Conservation (phyloP, 805 yeast species). For the Candida ovalis region DNA sequence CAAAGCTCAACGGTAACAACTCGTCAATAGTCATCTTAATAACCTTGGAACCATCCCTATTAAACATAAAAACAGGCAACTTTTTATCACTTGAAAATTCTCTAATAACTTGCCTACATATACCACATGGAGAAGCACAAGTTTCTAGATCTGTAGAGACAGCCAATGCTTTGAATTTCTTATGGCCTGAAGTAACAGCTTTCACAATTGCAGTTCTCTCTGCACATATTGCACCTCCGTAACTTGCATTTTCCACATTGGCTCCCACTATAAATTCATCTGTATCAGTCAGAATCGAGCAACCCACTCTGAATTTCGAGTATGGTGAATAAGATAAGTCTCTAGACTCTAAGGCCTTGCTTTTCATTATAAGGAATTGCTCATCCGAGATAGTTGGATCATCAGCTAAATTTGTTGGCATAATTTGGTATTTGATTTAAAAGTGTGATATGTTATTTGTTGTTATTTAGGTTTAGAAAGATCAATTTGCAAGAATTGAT, state of each 20-base stretch:
- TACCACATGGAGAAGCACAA: slow-evolving; percentile 86
- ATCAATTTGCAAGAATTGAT: background rate
- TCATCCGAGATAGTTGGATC: slow-evolving; percentile 8
- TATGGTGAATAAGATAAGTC: slow-evolving; percentile 63
- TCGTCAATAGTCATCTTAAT: slow-evolving; percentile 51
- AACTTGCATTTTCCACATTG: slow-evolving; percentile 90
- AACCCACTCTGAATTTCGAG: slow-evolving; percentile 81
- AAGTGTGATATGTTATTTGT: too few relatives aligned
- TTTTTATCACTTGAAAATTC: slow-evolving; percentile 57
- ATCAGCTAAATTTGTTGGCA: background rate
- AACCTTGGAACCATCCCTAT: slow-evolving; percentile 44
- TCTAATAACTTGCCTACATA: slow-evolving; percentile 85
- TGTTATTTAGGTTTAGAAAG: background rate
- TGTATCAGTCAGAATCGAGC: slow-evolving; percentile 53
- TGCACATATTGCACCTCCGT: slow-evolving; percentile 75
- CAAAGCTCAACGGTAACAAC: slow-evolving; percentile 79
- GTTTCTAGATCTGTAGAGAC: slow-evolving; percentile 57
- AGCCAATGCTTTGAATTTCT: slow-evolving; percentile 55
- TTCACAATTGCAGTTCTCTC: slow-evolving; percentile 63
- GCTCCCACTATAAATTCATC: slow-evolving; percentile 65
- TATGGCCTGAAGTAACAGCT: slow-evolving; percentile 45
- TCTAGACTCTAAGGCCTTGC: slow-evolving; percentile 19
- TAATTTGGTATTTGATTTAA: background rate
- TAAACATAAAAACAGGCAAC: slow-evolving; percentile 67
- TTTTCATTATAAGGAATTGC: slow-evolving; percentile 11